Conservation (phyloP, 2,329 filamentous ascomycete species). For the Ophiocordyceps camponoti-floridani region DNA sequence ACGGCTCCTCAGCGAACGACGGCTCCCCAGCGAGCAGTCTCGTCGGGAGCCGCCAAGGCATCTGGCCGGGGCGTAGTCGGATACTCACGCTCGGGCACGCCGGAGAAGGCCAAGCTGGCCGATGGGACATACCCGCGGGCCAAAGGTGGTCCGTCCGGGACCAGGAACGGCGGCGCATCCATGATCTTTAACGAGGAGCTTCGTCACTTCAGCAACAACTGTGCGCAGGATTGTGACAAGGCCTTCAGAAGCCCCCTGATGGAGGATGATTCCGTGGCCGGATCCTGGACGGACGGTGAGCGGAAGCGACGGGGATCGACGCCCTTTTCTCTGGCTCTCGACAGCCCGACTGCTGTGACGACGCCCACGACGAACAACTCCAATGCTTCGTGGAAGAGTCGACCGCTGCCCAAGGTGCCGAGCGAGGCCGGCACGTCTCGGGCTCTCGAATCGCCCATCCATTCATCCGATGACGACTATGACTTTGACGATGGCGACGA, state of each 20-base stretch:
- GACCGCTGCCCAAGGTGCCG: slow-evolving; percentile 33
- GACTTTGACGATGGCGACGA: slow-evolving; percentile 8
- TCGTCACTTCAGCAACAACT: slow-evolving; percentile 64
- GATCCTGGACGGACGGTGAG: slow-evolving; percentile 14
- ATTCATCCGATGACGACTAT: slow-evolving; percentile 9
- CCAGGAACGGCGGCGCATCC: slow-evolving; percentile 9
- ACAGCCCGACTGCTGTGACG: slow-evolving; percentile 9
- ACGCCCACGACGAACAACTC: slow-evolving; percentile 12
- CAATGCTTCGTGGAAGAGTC: slow-evolving; percentile 23
- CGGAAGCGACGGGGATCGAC: slow-evolving; percentile 16
- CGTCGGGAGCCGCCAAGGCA: slow-evolving; percentile 7
- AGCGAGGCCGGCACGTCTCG: slow-evolving; percentile 7
- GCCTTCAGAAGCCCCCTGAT: slow-evolving; percentile 60
- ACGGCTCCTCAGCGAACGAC: slow-evolving; percentile 2
- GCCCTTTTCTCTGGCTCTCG: slow-evolving; percentile 24
- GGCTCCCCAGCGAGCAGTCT: slow-evolving; percentile 3
- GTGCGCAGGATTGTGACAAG: slow-evolving; percentile 81
- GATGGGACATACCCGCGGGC: slow-evolving; percentile 10
- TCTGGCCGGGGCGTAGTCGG: slow-evolving; percentile 6
- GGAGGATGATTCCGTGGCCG: slow-evolving; percentile 17
- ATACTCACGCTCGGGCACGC: slow-evolving; percentile 10
- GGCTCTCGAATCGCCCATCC: slow-evolving; percentile 4
- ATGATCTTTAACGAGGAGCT: slow-evolving; percentile 50
- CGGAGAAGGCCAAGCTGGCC: slow-evolving; percentile 10
- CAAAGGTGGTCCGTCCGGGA: slow-evolving; percentile 4